phyloP scores from a whole-genome alignment of 345 rosid species.

The Murraya paniculata region DNA sequence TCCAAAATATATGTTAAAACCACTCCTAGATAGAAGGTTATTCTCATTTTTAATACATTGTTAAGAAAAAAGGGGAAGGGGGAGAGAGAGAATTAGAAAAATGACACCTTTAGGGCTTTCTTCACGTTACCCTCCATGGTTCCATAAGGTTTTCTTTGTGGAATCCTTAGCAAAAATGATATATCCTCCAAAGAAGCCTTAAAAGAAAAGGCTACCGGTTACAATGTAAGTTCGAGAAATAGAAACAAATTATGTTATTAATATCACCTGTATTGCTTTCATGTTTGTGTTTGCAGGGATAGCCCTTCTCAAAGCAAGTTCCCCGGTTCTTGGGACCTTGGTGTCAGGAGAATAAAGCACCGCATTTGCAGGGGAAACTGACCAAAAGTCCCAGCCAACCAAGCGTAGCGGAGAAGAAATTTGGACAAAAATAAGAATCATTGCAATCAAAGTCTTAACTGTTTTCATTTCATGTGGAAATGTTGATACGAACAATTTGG shows the following conservation, averaged over 20 bases:
- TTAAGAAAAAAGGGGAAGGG: not conserved
- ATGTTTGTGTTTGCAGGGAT: conserved; percentile 88
- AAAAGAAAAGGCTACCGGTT: conserved; percentile 18
- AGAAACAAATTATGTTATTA: not conserved
- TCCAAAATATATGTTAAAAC: not conserved
- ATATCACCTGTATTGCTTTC: conserved; percentile 75
- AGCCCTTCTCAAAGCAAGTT: conserved; percentile 84
- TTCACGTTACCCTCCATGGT: conserved; percentile 95
- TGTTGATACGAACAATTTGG: conserved; percentile 26
- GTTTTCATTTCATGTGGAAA: conserved; percentile 35
- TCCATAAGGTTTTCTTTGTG: conserved; percentile 95
- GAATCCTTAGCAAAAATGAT: conserved; percentile 86
- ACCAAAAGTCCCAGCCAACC: conserved; percentile 46
- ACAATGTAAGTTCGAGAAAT: not conserved
- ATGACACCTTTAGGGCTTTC: conserved; percentile 78
- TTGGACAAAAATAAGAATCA: conserved; percentile 52
- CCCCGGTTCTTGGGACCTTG: conserved; percentile 91
- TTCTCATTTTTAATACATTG: not conserved
- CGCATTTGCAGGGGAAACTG: conserved; percentile 59
- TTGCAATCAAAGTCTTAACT: conserved; percentile 48
- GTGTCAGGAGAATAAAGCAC: conserved; percentile 89
- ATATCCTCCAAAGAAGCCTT: conserved; percentile 88
- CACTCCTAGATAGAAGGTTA: not conserved
- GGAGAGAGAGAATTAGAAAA: not conserved
- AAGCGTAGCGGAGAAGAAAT: conserved; percentile 60